Evolutionary conservation across 176 grass and related monocot species (phyloP).

Genomic region (Ampelocalamus luodianensis): DNA sequence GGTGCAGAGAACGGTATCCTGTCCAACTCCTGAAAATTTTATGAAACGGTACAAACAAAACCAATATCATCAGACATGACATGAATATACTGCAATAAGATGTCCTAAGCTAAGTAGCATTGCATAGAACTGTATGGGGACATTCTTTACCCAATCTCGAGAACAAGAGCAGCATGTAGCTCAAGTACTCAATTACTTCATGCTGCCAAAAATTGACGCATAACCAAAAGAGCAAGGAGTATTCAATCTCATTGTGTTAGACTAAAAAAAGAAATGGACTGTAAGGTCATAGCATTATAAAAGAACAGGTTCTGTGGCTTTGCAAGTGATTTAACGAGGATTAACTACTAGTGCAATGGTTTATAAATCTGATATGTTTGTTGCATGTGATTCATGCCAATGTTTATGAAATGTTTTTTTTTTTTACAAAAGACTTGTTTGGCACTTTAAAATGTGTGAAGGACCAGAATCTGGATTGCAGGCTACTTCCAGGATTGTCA

Average conservation of each 20-base stretch:
- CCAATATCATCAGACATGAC: not conserved
- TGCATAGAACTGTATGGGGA: not conserved
- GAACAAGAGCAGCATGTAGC: constrained; percentile 16
- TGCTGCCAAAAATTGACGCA: constrained; percentile 28
- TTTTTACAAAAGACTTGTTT: not conserved
- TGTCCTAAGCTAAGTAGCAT: not conserved
- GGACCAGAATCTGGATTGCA: not conserved
- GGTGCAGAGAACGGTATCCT: constrained; percentile 53
- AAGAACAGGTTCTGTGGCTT: not conserved
- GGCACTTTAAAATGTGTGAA: not conserved
- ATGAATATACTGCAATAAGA: not conserved
- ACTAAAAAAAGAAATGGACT: constrained; percentile 3
- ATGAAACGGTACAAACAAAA: not conserved
- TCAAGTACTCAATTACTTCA: constrained; percentile 29
- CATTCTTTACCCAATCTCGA: constrained; percentile 28
- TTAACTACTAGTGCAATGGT: not conserved
- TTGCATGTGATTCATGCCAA: not conserved
- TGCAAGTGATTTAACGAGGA: too few relatives aligned
- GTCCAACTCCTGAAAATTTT: constrained; percentile 75
- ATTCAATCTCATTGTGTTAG: not conserved
- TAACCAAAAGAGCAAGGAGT: not conserved
- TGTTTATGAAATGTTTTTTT: not conserved
- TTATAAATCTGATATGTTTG: not conserved
- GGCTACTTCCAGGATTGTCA: not conserved
- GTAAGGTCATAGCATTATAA: not conserved